Base-by-base conservation (phyloP, 225 moss, liverwort and hornwort genomes). In the Thuidium tamariscinum region DNA sequence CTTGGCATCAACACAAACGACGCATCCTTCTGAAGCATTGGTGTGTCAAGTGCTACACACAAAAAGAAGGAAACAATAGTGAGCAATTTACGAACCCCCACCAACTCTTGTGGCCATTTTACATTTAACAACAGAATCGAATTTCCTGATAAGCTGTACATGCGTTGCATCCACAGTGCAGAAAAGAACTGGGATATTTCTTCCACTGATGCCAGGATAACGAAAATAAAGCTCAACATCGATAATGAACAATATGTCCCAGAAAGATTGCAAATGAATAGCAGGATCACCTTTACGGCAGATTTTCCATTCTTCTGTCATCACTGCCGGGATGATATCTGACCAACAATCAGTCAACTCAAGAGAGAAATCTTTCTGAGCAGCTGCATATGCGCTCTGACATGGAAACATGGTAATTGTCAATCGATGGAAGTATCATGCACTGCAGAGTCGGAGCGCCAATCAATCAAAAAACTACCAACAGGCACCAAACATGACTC, bases 291-390 rank as follows among this genome's bases (percentile, higher is more conserved):
- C 99, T 93, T 97, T 99, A 79, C 93, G 93, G 90, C 95, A 95
- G 52, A 99, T 92, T 79, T 95, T 96, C 99, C 99, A 99, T 83
- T 99, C 99, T 86, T 99, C 99, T 64, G 86, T 77, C 51, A 99
- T 92, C 83, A 97, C 97, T 85, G 94, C 90, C 77, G 99, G 99
- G 86, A 97, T 95, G 72, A 99, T 94, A 94, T 99, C 99, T 89
- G 96, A 95, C 99, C 99, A 99, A 89, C 97, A 99, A 89, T 95
- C 99, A 85, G 85, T 84, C 83, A 97, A 89, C 91, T 99, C 99
- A 57, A 79, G 88, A 30, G 93, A 88, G 37, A 99, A 92, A 77
- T 95, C 95, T 84, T 93, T 91, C 68, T 95, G 93, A 67, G 99
- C 95, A 88, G 92, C 96, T 90, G 89, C 70, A 91, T 93, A 99